Percentiles rank a stretch among this genome's conserved stretches.
Evolutionary conservation across 345 rosid species (phyloP).

Genomic region (Boechera retrofracta): DNA sequence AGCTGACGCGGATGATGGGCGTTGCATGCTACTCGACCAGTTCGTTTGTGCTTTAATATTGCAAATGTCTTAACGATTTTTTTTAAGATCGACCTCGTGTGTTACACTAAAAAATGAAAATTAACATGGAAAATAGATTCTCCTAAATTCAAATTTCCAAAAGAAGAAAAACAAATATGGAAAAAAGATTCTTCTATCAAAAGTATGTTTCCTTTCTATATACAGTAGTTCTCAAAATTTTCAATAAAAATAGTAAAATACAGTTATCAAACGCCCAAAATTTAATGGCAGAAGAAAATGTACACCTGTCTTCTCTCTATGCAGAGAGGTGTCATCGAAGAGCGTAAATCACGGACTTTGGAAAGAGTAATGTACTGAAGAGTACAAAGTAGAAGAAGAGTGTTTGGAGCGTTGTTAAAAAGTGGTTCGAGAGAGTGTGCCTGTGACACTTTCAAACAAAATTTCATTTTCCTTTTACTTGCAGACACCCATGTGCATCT

Average conservation of each 20-base stretch:
- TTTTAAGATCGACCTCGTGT: not conserved
- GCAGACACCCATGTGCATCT: conserved; percentile 44
- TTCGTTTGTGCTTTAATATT: not conserved
- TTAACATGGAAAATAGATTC: not conserved
- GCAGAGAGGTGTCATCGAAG: conserved; percentile 42
- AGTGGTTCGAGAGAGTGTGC: conserved; percentile 37
- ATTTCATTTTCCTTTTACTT: conserved; percentile 14
- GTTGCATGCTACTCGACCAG: not conserved
- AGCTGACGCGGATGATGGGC: not conserved
- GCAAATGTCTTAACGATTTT: not conserved
- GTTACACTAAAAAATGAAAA: not conserved
- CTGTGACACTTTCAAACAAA: conserved; percentile 50
- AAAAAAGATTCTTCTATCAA: not conserved
- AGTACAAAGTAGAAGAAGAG: conserved; percentile 38
- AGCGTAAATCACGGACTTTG: conserved; percentile 49
- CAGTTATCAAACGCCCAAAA: conserved; percentile 7
- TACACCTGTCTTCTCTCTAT: not conserved
- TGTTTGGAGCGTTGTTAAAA: conserved; percentile 36
- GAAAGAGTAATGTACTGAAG: conserved; percentile 46
- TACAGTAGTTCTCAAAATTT: not conserved
- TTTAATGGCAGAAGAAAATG: conserved; percentile 15
- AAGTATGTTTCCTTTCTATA: not conserved
- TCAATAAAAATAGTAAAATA: too few relatives aligned
- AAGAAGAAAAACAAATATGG: not conserved
- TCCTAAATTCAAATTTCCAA: not conserved